Evolutionary conservation across 208 protist species (phyloP), one percentile per base, ranked within the genome.

Genomic region (Tritrichomonas musculus): DNA sequence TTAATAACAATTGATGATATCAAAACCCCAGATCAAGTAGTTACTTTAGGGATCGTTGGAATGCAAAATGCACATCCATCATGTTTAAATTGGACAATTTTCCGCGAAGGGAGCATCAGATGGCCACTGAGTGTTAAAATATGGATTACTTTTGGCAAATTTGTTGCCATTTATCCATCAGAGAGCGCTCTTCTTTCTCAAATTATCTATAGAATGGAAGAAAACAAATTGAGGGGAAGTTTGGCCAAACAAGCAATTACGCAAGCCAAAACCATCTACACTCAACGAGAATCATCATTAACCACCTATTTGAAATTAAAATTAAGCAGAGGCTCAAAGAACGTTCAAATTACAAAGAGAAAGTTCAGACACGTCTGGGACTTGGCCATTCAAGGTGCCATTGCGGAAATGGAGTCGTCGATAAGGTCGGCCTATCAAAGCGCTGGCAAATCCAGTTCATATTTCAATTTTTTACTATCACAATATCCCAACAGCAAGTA

Each of bases 281-380:
- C 27, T 17, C 77, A 88, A 50, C 8, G 77, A 22, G 77, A 88
- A 88, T 22, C 77, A 33, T 57, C n/a, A 17, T 88, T 88, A 50
- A 39, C 57, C 39, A 41, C 77, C 20, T 41, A 88, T 53, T 30
- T 88, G 1, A 88, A 88, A 39, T 47, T 20, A 17, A 88, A 88
- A 88, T 33, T 88, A 22, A 47, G 57, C 39, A 88, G 57, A 60
- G 22, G 53, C 22, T 13, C 5, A 53, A 88, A 88, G 39, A 41
- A 88, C 33, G 47, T 88, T 39, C 47, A 53, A 57, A 22, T 20
- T 39, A 88, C 77, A 57, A 88, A 88, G 39, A 41, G 39, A 17
- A 88, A 88, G 57, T 41, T 88, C 5, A 9, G 77, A 17, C 57
- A 88, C 57, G 39, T 57, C 39, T 88, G 77, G 77, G 77, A 88